phyloP scores from a whole-genome alignment of 1,139 yeast species.

The Yamadazyma siamensis region DNA sequence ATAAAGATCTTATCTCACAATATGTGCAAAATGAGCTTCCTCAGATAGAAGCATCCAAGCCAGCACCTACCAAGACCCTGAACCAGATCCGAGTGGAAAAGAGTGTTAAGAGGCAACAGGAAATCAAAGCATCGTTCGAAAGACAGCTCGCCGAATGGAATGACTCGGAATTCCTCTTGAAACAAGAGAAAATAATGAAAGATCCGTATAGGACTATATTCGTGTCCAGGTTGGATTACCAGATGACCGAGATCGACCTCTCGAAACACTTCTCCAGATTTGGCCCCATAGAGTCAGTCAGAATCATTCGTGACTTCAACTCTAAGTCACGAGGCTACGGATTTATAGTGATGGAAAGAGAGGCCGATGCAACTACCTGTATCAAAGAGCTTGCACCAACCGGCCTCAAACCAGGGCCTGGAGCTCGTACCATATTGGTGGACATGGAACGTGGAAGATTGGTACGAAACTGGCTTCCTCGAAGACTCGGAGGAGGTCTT shows the following conservation, averaged over 20 bases:
- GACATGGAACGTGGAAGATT: conserved; percentile 85
- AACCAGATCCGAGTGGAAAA: conserved; percentile 10
- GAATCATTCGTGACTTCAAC: conserved; percentile 59
- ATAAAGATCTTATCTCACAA: conserved; percentile 29
- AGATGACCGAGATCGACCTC: conserved; percentile 65
- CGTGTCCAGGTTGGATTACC: conserved; percentile 67
- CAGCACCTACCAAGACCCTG: conserved; percentile 7
- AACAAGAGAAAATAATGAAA: conserved; percentile 51
- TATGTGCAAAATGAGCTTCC: conserved; percentile 25
- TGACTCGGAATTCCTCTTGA: conserved; percentile 48
- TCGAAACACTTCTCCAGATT: conserved; percentile 58
- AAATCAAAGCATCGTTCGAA: conserved; percentile 28
- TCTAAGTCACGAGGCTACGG: conserved; percentile 79
- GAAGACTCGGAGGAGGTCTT: conserved; percentile 65
- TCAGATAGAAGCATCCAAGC: conserved; percentile 24
- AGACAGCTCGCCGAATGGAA: conserved; percentile 42
- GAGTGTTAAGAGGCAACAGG: conserved; percentile 14
- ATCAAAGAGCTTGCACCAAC: conserved; percentile 56
- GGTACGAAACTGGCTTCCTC: conserved; percentile 75
- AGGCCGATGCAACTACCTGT: conserved; percentile 56
- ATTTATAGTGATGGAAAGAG: conserved; percentile 68
- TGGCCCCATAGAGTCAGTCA: conserved; percentile 68
- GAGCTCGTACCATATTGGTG: conserved; percentile 55
- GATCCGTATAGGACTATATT: conserved; percentile 83
- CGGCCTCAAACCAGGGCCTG: conserved; percentile 30